Evolutionary conservation across 805 yeast species (phyloP).

Genomic region (Ogataea glucozyma): DNA sequence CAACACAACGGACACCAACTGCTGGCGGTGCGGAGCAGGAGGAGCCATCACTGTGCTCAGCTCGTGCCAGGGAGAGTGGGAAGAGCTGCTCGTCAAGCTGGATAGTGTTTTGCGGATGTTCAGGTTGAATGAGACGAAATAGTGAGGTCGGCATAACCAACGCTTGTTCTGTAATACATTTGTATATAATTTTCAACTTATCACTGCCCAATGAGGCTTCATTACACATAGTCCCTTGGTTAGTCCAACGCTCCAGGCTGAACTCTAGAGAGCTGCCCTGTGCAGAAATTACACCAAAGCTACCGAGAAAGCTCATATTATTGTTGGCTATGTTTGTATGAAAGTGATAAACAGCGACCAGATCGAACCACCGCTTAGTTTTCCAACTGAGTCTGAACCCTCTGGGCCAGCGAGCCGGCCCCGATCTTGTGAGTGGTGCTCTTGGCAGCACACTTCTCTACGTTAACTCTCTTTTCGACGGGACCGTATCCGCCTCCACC

Average conservation of each 20-base stretch:
- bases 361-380: conserved; percentile 20
- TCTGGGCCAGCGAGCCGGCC: conserved; percentile 27
- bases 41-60: conserved; percentile 95
- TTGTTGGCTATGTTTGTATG: neutral
- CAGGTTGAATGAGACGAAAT: too few species aligned
- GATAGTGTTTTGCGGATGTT: conserved; percentile 80
- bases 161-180: neutral
- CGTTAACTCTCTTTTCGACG: neutral
- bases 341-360: neutral
- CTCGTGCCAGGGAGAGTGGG: conserved; percentile 82
- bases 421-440: neutral
- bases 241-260: too few species aligned
- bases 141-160: too few species aligned
- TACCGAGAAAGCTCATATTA: neutral
- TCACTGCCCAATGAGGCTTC: neutral
- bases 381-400: conserved; percentile 34
- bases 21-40: conserved; percentile 95
- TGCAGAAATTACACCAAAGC: too few species aligned
- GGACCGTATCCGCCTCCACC: conserved; percentile 85
- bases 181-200: neutral
- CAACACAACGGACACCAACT: conserved; percentile 20
- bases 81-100: conserved; percentile 82
- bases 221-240: too few species aligned
- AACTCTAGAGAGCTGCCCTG: too few species aligned
- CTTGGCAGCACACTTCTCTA: neutral